These are phyloP conservation scores for Musa acuminata DNA, from an alignment of 176 grass and related monocot species.

Conservation along the genomic window DNA sequence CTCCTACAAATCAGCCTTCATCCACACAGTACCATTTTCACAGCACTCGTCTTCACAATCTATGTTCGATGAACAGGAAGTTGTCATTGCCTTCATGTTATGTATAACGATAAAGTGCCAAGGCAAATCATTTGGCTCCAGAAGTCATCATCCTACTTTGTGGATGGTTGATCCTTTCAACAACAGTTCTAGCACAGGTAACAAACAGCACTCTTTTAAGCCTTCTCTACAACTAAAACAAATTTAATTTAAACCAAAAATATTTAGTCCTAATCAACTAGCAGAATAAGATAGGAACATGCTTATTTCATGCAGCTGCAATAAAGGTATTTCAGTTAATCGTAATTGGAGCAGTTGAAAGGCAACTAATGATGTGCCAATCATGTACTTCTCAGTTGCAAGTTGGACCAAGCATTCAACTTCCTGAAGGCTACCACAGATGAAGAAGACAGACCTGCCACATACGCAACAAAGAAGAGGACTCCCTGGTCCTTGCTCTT, in stretches of 20 bases:
- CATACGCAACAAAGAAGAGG: constrained; percentile 61
- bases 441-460: constrained; percentile 88
- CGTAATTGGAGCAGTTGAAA: background rate
- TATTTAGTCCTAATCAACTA: background rate
- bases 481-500: constrained; percentile 38
- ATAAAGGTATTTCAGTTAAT: constrained; percentile 10
- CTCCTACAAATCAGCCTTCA: background rate
- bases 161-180: background rate
- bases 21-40: background rate
- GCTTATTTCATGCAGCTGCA: constrained; percentile 1
- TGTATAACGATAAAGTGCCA: background rate
- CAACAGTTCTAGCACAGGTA: constrained; percentile 1
- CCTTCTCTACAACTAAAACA: background rate
- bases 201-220: background rate
- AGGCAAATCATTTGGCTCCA: constrained; percentile 2
- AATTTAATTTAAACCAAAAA: background rate
- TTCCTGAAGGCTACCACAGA: constrained; percentile 19
- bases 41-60: background rate
- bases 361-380: constrained; percentile 15
- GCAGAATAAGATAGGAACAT: background rate
- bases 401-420: constrained; percentile 15
- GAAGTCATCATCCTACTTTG: background rate
- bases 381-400: constrained; percentile 20
- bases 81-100: background rate
- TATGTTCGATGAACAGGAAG: background rate